Evolutionary conservation across 1,284 basidiomycete genomes (phyloP).

Genomic region (Volvariella surrecta): DNA sequence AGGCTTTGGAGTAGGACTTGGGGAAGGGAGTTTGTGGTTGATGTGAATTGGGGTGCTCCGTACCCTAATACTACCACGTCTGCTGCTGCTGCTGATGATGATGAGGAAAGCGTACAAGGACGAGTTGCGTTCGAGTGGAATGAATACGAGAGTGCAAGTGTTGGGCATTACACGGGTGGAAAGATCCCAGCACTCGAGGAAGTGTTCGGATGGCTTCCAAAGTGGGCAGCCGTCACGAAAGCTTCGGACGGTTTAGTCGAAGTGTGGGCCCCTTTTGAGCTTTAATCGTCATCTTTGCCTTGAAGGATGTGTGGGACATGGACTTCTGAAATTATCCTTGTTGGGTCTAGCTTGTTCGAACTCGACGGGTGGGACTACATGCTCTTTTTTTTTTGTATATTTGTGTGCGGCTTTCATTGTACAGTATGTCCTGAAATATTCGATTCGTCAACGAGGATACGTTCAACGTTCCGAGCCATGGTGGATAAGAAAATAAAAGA

Average conservation of each 20-base stretch:
- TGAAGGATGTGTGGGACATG: too few species aligned
- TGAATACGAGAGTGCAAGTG: conserved; percentile 53
- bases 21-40: conserved; percentile 49
- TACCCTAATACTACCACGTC: too few species aligned
- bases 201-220: conserved; percentile 53
- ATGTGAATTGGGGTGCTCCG: conserved; percentile 32
- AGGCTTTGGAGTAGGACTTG: conserved; percentile 66
- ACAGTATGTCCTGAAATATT: too few species aligned
- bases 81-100: conserved; percentile 4
- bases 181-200: conserved; percentile 71
- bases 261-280: conserved; percentile 34
- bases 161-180: conserved; percentile 13
- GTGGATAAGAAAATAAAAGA: conserved; percentile 7
- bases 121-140: conserved; percentile 62
- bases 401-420: too few species aligned
- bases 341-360: too few species aligned
- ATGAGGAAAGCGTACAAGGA: conserved; percentile 25
- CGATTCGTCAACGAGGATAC: too few species aligned
- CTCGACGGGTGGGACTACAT: too few species aligned
- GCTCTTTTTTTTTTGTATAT: too few species aligned
- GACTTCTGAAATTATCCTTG: too few species aligned
- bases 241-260: conserved; percentile 52
- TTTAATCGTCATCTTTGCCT: conserved; percentile 21
- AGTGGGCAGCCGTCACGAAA: conserved; percentile 62
- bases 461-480: neutral